phyloP scores from a whole-genome alignment of 306 rosid genomes.

The barrel medic (Medicago truncatula) region DNA sequence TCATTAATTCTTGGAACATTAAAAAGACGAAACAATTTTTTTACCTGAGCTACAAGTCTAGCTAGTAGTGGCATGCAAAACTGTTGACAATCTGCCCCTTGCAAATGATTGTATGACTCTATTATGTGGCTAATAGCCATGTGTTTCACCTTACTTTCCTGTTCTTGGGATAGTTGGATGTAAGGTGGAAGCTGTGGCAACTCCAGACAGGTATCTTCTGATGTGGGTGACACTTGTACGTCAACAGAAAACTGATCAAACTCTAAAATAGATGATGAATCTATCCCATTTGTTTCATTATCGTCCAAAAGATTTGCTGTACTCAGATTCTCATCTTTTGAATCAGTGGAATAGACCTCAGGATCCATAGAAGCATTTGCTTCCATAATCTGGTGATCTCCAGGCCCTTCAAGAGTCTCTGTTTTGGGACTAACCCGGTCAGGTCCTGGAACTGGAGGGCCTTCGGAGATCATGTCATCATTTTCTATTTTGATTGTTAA shows the following conservation, averaged over 20 bases:
- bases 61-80: conserved; percentile 84
- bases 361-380: conserved; percentile 54
- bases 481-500: conserved; percentile 48
- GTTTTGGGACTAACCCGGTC: conserved; percentile 48
- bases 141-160: conserved; percentile 63
- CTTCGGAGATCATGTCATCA: conserved; percentile 64
- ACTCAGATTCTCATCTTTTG: conserved; percentile 58
- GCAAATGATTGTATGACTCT: conserved; percentile 66
- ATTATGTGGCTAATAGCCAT: conserved; percentile 77
- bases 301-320: conserved; percentile 52
- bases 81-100: conserved; percentile 70
- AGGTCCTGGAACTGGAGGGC: conserved; percentile 50
- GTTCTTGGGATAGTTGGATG: conserved; percentile 75
- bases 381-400: conserved; percentile 52
- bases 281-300: conserved; percentile 52
- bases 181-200: conserved; percentile 80
- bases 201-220: conserved; percentile 85
- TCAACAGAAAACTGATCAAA: conserved; percentile 68
- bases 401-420: conserved; percentile 61
- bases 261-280: conserved; percentile 60
- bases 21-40: conserved; percentile 21
- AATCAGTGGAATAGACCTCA: conserved; percentile 49
- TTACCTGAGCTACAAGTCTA: conserved; percentile 94
- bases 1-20: conserved; percentile 14
- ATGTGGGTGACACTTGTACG: conserved; percentile 56